Base-by-base conservation (phyloP, 768 basidiomycete genomes). In the Boletus pseudopeckii region DNA sequence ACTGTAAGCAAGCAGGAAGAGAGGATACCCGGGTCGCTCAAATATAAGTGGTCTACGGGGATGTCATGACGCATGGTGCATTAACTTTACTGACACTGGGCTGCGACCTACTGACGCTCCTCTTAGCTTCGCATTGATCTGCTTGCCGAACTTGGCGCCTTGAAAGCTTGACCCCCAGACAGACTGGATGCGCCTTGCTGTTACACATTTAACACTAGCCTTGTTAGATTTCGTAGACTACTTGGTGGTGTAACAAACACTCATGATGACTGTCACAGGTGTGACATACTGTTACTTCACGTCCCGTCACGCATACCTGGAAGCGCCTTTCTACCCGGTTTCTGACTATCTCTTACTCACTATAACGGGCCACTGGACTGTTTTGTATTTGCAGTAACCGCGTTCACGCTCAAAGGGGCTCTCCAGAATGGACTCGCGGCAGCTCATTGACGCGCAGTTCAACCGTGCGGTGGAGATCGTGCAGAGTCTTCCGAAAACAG, bases 401-500 rank as follows among this genome's bases (percentile, higher is more conserved):
- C 44, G 14, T 36, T 20, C 34, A 22, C 34, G 7, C 6, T 37
- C 44, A 40, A 36, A 32, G 4, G 18, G 20, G 5, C 20, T 33
- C 24, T 28, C 33, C 44, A 47, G 41, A 56, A 87, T 88, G 86
- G 77, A 82, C 51, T 81, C 86, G 24, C 78, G 74, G 42, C 77
- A 80, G 65, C 80, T 86, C 59, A 86, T 91, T 59, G 85, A 90
- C 60, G 80, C 81, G 45, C 92, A 95, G 70, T 98, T 98, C 71
- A 84, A 92, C 75, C 83, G 94, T 28, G 93, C 95, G 4, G 94
- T 98, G 10, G 88, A 95, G 71, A 96, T 98, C 51, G 87, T 97
- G 5, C 95, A 98, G 68, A 74, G 89, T 53, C 75, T 97, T 32
- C 93, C 95, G 1, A 96, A 96, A 77, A 91, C 84, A 10, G 93